phyloP scores from a whole-genome alignment of 495 filamentous ascomycete species.

The Extremus antarcticus region DNA sequence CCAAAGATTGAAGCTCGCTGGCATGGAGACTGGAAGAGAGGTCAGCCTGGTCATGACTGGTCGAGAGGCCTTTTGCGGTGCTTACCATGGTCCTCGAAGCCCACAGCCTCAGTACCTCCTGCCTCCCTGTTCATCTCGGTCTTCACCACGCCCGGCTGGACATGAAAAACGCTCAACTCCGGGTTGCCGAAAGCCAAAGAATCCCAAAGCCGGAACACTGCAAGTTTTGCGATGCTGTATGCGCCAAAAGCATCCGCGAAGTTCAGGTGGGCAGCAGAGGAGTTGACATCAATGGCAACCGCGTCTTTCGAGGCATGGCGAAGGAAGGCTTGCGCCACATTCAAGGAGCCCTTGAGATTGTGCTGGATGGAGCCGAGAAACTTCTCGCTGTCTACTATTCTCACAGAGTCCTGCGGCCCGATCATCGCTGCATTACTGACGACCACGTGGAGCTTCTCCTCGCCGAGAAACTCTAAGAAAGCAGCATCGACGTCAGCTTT shows the following conservation, averaged over 20 bases:
- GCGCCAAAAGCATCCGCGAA: conserved; percentile 14
- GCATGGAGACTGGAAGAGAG: conserved; percentile 27
- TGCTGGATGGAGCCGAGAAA: conserved; percentile 27
- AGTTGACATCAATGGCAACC: conserved; percentile 31
- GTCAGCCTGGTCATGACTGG: conserved; percentile 11
- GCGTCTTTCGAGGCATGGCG: conserved; percentile 29
- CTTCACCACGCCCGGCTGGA: conserved; percentile 38
- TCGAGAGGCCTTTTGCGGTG: too few species aligned
- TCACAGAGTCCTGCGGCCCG: conserved; percentile 26
- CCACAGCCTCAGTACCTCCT: conserved; percentile 27
- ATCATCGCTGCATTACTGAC: conserved; percentile 26
- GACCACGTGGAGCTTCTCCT: conserved; percentile 28
- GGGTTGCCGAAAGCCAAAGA: conserved; percentile 28
- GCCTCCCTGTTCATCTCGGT: conserved; percentile 34
- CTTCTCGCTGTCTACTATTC: conserved; percentile 22
- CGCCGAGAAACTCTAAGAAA: conserved; percentile 30
- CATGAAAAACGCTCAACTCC: conserved; percentile 32
- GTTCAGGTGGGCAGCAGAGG: conserved; percentile 32
- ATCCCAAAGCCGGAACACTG: conserved; percentile 34
- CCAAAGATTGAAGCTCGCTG: conserved; percentile 39
- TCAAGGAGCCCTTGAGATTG: conserved; percentile 32
- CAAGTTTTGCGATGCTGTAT: conserved; percentile 35
- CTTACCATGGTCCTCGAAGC: conserved; percentile 34
- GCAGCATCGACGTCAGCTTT: conserved; percentile 32
- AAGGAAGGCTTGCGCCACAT: conserved; percentile 34